Conservation (phyloP, 352 stramenopile species). For the Phytophthora podocarpi region DNA sequence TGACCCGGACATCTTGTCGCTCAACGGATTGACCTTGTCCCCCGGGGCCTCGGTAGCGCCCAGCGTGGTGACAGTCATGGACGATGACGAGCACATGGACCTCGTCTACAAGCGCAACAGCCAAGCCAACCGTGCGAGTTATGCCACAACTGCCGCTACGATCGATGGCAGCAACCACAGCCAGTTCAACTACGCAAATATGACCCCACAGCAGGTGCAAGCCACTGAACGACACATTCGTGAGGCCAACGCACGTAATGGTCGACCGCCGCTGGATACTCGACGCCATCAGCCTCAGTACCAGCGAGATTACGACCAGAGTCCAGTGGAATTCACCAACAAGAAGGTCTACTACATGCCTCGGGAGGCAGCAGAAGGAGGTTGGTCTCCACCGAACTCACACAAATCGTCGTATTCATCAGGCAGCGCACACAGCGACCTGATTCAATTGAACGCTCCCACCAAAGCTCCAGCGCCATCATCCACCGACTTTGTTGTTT, state of each 20-base stretch:
- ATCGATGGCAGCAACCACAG: constrained; percentile 42
- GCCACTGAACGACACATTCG: constrained; percentile 17
- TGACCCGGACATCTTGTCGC: constrained; percentile 47
- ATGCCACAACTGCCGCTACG: constrained; percentile 28
- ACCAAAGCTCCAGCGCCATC: background rate
- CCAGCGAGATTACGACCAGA: constrained; percentile 17
- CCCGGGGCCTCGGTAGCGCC: constrained; percentile 17
- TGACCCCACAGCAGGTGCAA: constrained; percentile 28
- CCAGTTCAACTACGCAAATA: constrained; percentile 34
- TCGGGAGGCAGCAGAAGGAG: constrained; percentile 4
- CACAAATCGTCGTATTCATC: constrained; percentile 29
- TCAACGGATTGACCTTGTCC: constrained; percentile 46
- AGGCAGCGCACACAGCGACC: constrained; percentile 20
- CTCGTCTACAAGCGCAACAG: constrained; percentile 14
- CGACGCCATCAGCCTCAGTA: constrained; percentile 14
- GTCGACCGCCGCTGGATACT: constrained; percentile 7
- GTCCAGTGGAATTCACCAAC: constrained; percentile 6
- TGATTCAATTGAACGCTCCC: constrained; percentile 25
- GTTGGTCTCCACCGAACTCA: constrained; percentile 14
- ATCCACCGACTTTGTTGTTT: constrained; percentile 52
- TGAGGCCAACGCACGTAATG: constrained; percentile 9
- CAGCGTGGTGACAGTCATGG: constrained; percentile 18
- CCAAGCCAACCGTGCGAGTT: constrained; percentile 19
- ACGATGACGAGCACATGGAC: constrained; percentile 27
- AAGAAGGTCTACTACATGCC: constrained; percentile 25